phyloP scores from a whole-genome alignment of 192 early-diverging fungal genomes.

The Backusella mclennaniae region DNA sequence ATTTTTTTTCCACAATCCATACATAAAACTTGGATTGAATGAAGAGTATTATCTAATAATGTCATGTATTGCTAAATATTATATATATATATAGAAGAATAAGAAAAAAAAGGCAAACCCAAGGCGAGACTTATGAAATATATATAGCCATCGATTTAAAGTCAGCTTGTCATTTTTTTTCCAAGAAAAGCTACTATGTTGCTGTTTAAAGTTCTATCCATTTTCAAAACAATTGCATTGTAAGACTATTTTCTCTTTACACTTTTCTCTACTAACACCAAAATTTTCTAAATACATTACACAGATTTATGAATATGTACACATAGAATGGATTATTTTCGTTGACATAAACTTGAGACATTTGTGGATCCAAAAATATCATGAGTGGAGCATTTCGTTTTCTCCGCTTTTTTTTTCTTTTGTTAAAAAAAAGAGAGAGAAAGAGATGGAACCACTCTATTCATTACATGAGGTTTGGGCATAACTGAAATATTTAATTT shows the following conservation, averaged over 20 bases:
- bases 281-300: not conserved
- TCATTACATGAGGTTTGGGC: not conserved
- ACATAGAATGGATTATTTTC: not conserved
- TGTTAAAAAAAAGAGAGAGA: not conserved
- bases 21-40: conserved; percentile 40
- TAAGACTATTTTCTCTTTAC: not conserved
- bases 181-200: not conserved
- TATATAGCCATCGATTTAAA: not conserved
- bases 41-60: not conserved
- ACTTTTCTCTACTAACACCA: not conserved
- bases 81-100: not conserved
- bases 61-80: not conserved
- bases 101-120: not conserved
- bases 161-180: not conserved
- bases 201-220: not conserved
- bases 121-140: not conserved
- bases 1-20: conserved; percentile 56
- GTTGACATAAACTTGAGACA: not conserved
- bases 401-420: not conserved
- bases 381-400: not conserved
- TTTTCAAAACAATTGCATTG: not conserved
- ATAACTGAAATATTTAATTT: not conserved
- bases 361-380: not conserved
- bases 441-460: not conserved
- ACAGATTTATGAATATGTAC: not conserved